These are phyloP conservation scores for Pneumocystis oryctolagi DNA, from an alignment of 1,139 yeast genomes.

Conservation along the genomic window DNA sequence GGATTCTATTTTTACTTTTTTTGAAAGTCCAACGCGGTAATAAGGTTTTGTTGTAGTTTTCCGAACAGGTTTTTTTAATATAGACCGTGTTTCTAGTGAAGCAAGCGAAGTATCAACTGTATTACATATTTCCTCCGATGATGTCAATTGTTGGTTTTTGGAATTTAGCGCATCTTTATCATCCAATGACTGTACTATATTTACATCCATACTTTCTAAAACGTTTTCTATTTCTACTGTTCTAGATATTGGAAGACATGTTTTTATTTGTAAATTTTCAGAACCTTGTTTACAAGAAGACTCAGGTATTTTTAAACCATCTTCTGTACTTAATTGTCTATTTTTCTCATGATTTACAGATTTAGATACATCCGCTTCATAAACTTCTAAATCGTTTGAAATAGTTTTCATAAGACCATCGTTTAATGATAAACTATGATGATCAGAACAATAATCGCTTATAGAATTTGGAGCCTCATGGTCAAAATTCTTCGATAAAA, in stretches of 20 bases:
- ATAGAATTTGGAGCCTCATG: not conserved
- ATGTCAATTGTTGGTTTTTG: not conserved
- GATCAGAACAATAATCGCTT: not conserved
- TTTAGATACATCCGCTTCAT: not conserved
- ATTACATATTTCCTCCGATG: not conserved
- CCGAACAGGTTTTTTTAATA: not conserved
- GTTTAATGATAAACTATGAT: not conserved
- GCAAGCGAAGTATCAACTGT: not conserved
- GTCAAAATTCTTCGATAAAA: not conserved
- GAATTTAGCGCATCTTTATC: not conserved
- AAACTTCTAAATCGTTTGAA: not conserved
- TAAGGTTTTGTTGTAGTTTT: not conserved
- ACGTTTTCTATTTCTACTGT: not conserved
- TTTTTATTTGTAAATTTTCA: not conserved
- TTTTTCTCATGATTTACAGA: not conserved
- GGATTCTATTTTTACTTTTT: conserved; percentile 14
- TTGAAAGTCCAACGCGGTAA: conserved; percentile 15
- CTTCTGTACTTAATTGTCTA: not conserved
- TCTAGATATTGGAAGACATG: not conserved
- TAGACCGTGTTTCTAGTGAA: not conserved
- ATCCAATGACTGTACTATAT: not conserved
- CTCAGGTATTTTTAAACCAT: not conserved
- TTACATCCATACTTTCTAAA: not conserved
- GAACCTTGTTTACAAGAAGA: not conserved
- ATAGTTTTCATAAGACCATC: not conserved